Percentiles rank a stretch among this genome's conserved stretches.
Evolutionary conservation across 257 asterid species (phyloP).

Genomic region (Solanum gandarillasii): DNA sequence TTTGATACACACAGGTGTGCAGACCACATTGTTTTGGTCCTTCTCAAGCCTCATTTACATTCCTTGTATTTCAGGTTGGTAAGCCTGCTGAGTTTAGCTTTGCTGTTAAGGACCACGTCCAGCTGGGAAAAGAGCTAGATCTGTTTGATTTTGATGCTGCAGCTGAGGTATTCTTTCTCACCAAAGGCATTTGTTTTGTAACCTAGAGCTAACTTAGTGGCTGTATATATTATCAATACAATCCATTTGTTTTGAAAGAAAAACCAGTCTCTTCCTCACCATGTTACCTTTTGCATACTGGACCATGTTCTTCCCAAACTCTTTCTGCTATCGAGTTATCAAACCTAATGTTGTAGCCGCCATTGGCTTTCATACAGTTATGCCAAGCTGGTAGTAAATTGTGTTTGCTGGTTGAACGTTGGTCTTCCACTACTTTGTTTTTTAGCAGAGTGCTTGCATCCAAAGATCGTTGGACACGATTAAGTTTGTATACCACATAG

Average conservation of each 20-base stretch:
- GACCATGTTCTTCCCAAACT: not conserved
- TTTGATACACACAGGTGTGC: too few relatives aligned
- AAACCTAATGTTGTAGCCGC: not conserved
- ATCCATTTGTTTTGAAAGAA: not conserved
- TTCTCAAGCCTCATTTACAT: not conserved
- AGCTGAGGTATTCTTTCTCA: conserved; percentile 67
- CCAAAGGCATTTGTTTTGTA: conserved; percentile 12
- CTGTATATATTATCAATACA: not conserved
- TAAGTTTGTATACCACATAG: not conserved
- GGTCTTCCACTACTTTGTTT: not conserved
- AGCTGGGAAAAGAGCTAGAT: conserved; percentile 83
- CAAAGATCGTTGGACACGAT: not conserved
- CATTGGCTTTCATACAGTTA: not conserved
- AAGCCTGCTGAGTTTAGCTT: conserved; percentile 64
- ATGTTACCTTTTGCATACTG: not conserved
- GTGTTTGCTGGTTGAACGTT: not conserved
- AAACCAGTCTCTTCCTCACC: not conserved
- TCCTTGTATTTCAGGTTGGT: conserved; percentile 42
- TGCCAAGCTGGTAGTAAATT: not conserved
- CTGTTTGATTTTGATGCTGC: conserved; percentile 91
- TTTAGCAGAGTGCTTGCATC: not conserved
- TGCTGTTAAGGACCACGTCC: conserved; percentile 77
- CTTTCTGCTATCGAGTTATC: not conserved
- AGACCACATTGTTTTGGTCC: too few relatives aligned
- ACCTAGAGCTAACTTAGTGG: not conserved